phyloP scores from a whole-genome alignment of 768 basidiomycete genomes.

The Macrolepiota fuliginosa region DNA sequence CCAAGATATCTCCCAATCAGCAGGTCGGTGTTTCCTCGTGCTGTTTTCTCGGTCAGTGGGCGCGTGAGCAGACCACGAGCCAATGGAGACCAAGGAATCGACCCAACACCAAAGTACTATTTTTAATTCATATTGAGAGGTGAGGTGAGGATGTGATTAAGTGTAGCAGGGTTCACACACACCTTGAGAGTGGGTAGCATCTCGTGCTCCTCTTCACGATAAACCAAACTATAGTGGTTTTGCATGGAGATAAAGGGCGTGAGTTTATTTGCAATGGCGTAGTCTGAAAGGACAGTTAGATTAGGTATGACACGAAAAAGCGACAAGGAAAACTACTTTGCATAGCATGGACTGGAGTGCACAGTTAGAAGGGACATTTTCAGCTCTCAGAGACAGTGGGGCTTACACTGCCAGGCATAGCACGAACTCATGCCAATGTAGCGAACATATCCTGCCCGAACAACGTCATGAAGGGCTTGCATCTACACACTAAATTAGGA shows the following conservation, averaged over 20 bases:
- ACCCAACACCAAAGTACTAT: slow-evolving; percentile 51
- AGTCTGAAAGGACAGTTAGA: slow-evolving; percentile 34
- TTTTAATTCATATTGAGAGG: not conserved
- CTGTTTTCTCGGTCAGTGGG: slow-evolving; percentile 35
- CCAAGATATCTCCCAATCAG: slow-evolving; percentile 22
- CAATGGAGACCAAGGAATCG: slow-evolving; percentile 61
- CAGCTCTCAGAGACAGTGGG: not conserved
- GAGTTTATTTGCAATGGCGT: slow-evolving; percentile 55
- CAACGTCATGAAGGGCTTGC: slow-evolving; percentile 70
- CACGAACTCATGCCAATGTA: slow-evolving; percentile 61
- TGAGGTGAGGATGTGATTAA: not conserved
- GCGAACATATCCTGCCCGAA: slow-evolving; percentile 59
- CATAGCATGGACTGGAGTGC: slow-evolving; percentile 46
- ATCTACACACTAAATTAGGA: slow-evolving; percentile 34
- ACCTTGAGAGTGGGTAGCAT: slow-evolving; percentile 62
- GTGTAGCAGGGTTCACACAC: not conserved
- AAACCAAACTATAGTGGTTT: slow-evolving; percentile 60
- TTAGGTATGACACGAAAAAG: not conserved
- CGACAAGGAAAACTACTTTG: slow-evolving; percentile 38
- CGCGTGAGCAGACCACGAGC: slow-evolving; percentile 49
- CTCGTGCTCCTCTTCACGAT: slow-evolving; percentile 65
- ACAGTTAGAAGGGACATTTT: not conserved
- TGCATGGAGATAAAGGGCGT: slow-evolving; percentile 71
- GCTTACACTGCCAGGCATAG: slow-evolving; percentile 53
- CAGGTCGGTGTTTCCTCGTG: slow-evolving; percentile 37